phyloP scores from a whole-genome alignment of 1,284 basidiomycete species.

The Takashimella koratensis region DNA sequence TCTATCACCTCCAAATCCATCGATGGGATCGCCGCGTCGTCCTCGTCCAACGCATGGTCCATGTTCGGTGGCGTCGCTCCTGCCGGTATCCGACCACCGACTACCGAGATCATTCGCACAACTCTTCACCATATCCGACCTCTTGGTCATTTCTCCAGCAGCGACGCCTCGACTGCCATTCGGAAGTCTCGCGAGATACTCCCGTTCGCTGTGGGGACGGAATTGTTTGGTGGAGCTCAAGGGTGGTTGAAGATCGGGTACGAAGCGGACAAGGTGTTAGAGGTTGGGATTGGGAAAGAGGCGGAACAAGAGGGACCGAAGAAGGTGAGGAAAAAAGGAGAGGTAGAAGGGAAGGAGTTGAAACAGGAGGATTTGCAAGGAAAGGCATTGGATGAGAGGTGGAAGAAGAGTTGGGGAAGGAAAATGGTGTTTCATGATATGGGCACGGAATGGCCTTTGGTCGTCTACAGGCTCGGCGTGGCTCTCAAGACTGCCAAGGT shows the following conservation, averaged over 20 bases:
- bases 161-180: slow-evolving; percentile 5
- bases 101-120: neutral
- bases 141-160: slow-evolving; percentile 16
- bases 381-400: slow-evolving; percentile 10
- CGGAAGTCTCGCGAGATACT: slow-evolving; percentile 24
- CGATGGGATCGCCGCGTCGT: slow-evolving; percentile 13
- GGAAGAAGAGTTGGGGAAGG: slow-evolving; percentile 30
- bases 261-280: slow-evolving; percentile 24
- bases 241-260: slow-evolving; percentile 30
- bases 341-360: slow-evolving; percentile 2
- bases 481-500: slow-evolving; percentile 33
- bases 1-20: slow-evolving; percentile 5
- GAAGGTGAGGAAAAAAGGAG: slow-evolving; percentile 2
- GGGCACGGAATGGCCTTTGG: slow-evolving; percentile 25
- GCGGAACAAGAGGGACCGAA: slow-evolving; percentile 12
- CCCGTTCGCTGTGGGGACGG: slow-evolving; percentile 29
- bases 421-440: slow-evolving; percentile 30
- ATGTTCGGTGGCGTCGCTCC: slow-evolving; percentile 14
- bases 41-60: slow-evolving; percentile 15
- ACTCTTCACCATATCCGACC: slow-evolving; percentile 32
- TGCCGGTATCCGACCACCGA: neutral
- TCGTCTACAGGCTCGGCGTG: slow-evolving; percentile 25
- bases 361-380: slow-evolving; percentile 7
- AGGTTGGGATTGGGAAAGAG: slow-evolving; percentile 23
- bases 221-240: slow-evolving; percentile 27